Conservation (phyloP, 345 rosid species). For the Lumnitzera racemosa region DNA sequence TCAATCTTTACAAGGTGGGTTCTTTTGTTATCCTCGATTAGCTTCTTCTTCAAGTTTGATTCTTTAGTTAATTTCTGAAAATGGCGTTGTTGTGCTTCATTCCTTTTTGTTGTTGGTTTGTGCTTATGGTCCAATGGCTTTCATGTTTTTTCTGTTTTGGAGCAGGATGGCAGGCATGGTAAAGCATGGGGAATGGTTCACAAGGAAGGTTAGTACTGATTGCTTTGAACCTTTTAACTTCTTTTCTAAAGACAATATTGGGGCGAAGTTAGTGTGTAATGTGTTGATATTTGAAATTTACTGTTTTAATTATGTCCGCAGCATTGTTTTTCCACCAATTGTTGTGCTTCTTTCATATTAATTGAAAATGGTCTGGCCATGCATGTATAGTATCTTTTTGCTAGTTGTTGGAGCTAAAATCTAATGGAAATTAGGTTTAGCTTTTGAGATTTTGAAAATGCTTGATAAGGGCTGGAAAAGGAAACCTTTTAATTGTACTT, state of each 20-base stretch:
- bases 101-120: background rate
- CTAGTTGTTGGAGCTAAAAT: too few relatives aligned
- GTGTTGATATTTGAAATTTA: background rate
- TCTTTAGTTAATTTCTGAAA: background rate
- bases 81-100: background rate
- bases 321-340: too few relatives aligned
- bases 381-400: too few relatives aligned
- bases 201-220: conserved; percentile 62
- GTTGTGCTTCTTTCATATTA: too few relatives aligned
- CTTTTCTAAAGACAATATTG: too few relatives aligned
- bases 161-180: conserved; percentile 91
- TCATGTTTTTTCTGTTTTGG: conserved; percentile 15
- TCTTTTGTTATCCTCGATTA: background rate
- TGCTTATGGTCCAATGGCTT: background rate
- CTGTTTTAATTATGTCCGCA: background rate
- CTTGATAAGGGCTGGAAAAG: too few relatives aligned
- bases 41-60: too few relatives aligned
- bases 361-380: too few relatives aligned
- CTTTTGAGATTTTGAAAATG: too few relatives aligned
- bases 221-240: conserved; percentile 1
- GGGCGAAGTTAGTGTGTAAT: background rate
- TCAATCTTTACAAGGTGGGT: conserved; percentile 89
- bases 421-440: too few relatives aligned
- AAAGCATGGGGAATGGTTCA: conserved; percentile 96
- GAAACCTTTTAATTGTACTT: too few relatives aligned